These are phyloP conservation scores for Pisolithus tinctorius DNA, from an alignment of 768 basidiomycete species.

Conservation along the genomic window DNA sequence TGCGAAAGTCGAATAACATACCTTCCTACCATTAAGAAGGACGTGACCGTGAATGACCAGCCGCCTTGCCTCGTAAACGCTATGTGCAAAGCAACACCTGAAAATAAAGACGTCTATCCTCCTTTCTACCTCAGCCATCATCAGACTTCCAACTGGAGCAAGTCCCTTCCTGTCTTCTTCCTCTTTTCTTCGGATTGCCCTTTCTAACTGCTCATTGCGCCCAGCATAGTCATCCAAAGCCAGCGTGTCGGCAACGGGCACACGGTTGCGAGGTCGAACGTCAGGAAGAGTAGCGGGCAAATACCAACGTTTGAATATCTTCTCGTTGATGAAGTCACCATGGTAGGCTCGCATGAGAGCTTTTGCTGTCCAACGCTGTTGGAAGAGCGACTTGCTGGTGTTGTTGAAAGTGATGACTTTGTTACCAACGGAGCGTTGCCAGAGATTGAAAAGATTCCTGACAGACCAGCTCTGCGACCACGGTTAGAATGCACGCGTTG, in stretches of 20 bases:
- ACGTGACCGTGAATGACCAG: slow-evolving; percentile 86
- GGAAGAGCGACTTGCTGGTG: slow-evolving; percentile 64
- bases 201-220: slow-evolving; percentile 38
- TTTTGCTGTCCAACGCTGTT: slow-evolving; percentile 88
- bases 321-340: slow-evolving; percentile 89
- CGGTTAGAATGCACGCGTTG: not conserved
- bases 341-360: slow-evolving; percentile 88
- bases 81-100: slow-evolving; percentile 78
- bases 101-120: slow-evolving; percentile 91
- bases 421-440: slow-evolving; percentile 60
- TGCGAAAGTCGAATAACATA: slow-evolving; percentile 29
- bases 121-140: slow-evolving; percentile 93
- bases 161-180: slow-evolving; percentile 56
- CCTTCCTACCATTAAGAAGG: slow-evolving; percentile 83
- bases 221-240: slow-evolving; percentile 53
- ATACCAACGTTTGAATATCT: slow-evolving; percentile 92
- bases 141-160: slow-evolving; percentile 90
- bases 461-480: slow-evolving; percentile 77
- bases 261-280: slow-evolving; percentile 54
- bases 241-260: slow-evolving; percentile 30
- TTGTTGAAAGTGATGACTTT: slow-evolving; percentile 48
- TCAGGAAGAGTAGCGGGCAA: slow-evolving; percentile 83
- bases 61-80: slow-evolving; percentile 84
- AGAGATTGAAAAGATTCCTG: slow-evolving; percentile 86
- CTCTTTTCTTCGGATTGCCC: slow-evolving; percentile 39